Conservation (phyloP, 805 yeast species). For the Candida sakaeoensis region DNA sequence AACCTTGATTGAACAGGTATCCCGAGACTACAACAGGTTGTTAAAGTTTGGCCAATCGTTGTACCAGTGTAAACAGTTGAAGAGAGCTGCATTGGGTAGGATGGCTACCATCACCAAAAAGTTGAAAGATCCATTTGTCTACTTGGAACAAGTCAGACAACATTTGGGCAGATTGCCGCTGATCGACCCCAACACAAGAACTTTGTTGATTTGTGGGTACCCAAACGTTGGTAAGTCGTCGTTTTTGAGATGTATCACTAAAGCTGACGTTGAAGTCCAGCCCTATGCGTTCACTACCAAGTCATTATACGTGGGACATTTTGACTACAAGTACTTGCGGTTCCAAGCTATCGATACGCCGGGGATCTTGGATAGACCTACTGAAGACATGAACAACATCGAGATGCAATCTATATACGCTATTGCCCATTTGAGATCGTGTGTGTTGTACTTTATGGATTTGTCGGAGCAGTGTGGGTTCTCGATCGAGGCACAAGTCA, state of each 20-base stretch:
- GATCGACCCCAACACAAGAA: constrained; percentile 98
- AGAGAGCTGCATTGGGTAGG: constrained; percentile 98
- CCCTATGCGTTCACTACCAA: constrained; percentile 99
- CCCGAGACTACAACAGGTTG: constrained; percentile 91
- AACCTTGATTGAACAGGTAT: constrained; percentile 89
- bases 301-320: constrained; percentile 96
- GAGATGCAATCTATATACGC: constrained; percentile 99
- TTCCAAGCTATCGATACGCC: constrained; percentile 99
- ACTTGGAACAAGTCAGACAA: constrained; percentile 97
- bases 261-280: constrained; percentile 98
- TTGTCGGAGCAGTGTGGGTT: constrained; percentile 99
- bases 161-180: constrained; percentile 97
- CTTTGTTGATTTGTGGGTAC: constrained; percentile 94
- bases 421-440: constrained; percentile 95
- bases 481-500: constrained; percentile 94
- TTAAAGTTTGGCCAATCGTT: constrained; percentile 96
- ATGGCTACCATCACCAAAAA: constrained; percentile 98
- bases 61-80: constrained; percentile 97
- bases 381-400: constrained; percentile 99
- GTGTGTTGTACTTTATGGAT: constrained; percentile 97
- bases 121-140: constrained; percentile 86
- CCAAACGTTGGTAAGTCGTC: constrained; percentile 99
- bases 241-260: constrained; percentile 86
- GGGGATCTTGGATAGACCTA: constrained; percentile 97
- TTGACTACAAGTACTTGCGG: constrained; percentile 94